phyloP scores from a whole-genome alignment of 345 rosid genomes.

The Nephelium lappaceum region DNA sequence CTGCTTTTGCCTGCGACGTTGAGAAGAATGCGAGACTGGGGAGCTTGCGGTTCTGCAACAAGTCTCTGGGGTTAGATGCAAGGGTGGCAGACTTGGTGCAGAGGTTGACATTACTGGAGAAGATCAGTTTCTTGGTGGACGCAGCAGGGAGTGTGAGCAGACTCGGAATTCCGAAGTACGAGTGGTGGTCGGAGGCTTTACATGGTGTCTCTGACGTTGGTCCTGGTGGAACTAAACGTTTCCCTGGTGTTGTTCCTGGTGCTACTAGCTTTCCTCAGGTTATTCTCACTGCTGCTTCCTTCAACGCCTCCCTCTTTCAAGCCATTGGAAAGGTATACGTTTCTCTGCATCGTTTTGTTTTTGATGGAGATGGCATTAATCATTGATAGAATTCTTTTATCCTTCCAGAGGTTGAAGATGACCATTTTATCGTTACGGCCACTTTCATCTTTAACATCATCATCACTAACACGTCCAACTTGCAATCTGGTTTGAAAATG shows the following conservation, averaged over 20 bases:
- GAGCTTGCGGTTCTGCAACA: conserved; percentile 62
- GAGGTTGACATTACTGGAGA: conserved; percentile 81
- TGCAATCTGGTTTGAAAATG: background rate
- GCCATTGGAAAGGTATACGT: conserved; percentile 82
- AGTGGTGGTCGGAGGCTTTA: conserved; percentile 98
- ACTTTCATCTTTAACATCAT: background rate
- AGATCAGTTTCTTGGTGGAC: conserved; percentile 57
- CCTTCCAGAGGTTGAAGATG: too few relatives aligned
- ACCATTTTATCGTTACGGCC: background rate
- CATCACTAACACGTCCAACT: background rate
- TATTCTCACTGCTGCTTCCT: conserved; percentile 90
- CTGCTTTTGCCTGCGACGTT: conserved; percentile 80
- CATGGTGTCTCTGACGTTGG: conserved; percentile 94
- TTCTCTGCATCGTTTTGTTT: too few relatives aligned
- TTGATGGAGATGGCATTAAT: too few relatives aligned
- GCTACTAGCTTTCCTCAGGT: conserved; percentile 98
- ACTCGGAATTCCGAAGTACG: conserved; percentile 82
- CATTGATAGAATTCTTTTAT: too few relatives aligned
- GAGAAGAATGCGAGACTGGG: conserved; percentile 45
- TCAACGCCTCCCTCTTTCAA: conserved; percentile 74
- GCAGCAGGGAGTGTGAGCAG: conserved; percentile 59
- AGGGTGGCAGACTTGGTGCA: conserved; percentile 78
- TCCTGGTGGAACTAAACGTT: conserved; percentile 55
- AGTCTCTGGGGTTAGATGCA: conserved; percentile 32
- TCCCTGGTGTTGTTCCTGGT: conserved; percentile 64